Evolutionary conservation across 148 eudicot genomes (phyloP).

Genomic region (Amaranthus palmeri): DNA sequence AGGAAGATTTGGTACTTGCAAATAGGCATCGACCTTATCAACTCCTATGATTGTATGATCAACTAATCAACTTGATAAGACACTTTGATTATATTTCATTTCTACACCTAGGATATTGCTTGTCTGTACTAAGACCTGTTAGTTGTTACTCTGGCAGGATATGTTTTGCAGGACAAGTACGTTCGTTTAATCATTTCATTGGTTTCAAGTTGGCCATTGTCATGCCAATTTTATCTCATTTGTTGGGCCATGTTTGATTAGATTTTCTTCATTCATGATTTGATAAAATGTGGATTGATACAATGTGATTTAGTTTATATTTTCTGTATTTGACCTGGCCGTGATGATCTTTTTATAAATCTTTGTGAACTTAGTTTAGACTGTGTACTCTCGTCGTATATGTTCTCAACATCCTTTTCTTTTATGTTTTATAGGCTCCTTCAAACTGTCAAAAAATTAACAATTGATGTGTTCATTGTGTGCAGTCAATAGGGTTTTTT

Average conservation of each 20-base stretch:
- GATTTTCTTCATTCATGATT: not conserved
- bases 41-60: not conserved
- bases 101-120: not conserved
- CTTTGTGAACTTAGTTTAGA: not conserved
- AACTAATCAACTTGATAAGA: not conserved
- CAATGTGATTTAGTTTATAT: not conserved
- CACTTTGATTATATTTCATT: not conserved
- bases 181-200: not conserved
- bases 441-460: not conserved
- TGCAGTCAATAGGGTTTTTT: constrained; percentile 82
- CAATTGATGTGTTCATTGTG: constrained; percentile 9
- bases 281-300: not conserved
- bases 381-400: not conserved
- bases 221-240: not conserved
- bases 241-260: not conserved
- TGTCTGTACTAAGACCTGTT: constrained; percentile 3
- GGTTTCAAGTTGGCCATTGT: constrained; percentile 1
- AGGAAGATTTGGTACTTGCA: not conserved
- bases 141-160: not conserved
- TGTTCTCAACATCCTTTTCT: not conserved
- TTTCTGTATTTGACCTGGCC: not conserved
- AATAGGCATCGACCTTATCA: not conserved
- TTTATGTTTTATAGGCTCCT: not conserved
- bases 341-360: not conserved
- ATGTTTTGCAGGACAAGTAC: not conserved